Percentiles rank a stretch among this genome's conserved stretches.
Conservation (phyloP, 2,329 filamentous ascomycete species). For the Phialemoniopsis sp. region DNA sequence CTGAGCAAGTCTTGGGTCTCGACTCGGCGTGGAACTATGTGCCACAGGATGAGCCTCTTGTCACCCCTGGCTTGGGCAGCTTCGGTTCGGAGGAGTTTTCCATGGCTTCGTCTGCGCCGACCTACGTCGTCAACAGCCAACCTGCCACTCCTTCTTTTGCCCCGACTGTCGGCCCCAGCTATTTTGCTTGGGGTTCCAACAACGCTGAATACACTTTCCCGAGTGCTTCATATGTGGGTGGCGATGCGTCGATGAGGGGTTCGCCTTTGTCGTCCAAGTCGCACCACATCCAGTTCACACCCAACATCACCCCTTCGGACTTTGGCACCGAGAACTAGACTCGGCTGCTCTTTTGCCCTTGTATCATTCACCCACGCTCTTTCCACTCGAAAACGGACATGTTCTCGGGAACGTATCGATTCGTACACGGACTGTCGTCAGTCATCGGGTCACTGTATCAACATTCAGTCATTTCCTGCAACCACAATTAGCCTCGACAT, state of each 20-base stretch:
- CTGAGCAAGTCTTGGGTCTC: constrained; percentile 33
- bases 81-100: constrained; percentile 42
- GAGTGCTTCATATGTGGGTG: constrained; percentile 30
- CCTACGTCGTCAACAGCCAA: constrained; percentile 43
- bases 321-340: constrained; percentile 20
- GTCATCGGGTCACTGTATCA: neutral
- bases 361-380: constrained; percentile 1
- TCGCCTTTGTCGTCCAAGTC: constrained; percentile 30
- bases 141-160: constrained; percentile 44
- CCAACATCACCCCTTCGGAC: constrained; percentile 39
- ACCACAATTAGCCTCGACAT: neutral
- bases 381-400: neutral
- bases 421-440: neutral
- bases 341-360: constrained; percentile 1
- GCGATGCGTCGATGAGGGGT: constrained; percentile 26
- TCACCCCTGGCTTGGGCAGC: constrained; percentile 40
- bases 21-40: constrained; percentile 27
- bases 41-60: constrained; percentile 41
- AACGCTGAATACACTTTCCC: constrained; percentile 50
- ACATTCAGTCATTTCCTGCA: neutral
- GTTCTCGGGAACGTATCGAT: neutral
- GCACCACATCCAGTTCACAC: constrained; percentile 41
- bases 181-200: constrained; percentile 23
- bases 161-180: constrained; percentile 35
- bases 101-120: constrained; percentile 31